Conservation (phyloP, 2,329 filamentous ascomycete species). For the Blastomyces gilchristii region DNA sequence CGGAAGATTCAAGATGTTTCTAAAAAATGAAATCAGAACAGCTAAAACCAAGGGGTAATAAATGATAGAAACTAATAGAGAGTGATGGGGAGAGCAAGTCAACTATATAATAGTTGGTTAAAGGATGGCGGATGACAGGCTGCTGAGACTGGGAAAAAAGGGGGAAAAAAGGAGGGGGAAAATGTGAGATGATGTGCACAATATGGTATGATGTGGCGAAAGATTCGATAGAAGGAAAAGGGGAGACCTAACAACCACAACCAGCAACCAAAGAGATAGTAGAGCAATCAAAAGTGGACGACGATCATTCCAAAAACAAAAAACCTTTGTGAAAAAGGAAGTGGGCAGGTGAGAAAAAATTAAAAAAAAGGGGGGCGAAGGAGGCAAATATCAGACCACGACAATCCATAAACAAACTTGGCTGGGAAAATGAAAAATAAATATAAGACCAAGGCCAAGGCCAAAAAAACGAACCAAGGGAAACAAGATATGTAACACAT, state of each 20-base stretch:
- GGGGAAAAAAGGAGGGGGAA: background rate
- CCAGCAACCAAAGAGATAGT: background rate
- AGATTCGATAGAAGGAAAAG: background rate
- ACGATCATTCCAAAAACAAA: background rate
- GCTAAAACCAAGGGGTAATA: too few relatives aligned
- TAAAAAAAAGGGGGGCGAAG: background rate
- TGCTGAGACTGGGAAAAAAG: background rate
- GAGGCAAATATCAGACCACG: background rate
- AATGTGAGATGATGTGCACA: background rate
- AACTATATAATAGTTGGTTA: background rate
- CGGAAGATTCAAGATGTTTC: background rate
- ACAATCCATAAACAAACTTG: too few relatives aligned
- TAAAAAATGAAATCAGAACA: background rate
- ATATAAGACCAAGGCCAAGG: background rate
- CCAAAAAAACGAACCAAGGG: background rate
- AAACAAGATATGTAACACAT: background rate
- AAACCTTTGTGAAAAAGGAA: background rate
- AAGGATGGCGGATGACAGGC: background rate
- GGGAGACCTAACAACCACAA: background rate
- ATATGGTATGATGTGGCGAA: background rate
- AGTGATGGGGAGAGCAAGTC: background rate
- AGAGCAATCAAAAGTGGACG: background rate
- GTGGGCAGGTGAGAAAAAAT: background rate
- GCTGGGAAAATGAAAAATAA: background rate
- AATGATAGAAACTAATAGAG: background rate